phyloP scores from a whole-genome alignment of 345 rosid species.

The Erodium maritimum region DNA sequence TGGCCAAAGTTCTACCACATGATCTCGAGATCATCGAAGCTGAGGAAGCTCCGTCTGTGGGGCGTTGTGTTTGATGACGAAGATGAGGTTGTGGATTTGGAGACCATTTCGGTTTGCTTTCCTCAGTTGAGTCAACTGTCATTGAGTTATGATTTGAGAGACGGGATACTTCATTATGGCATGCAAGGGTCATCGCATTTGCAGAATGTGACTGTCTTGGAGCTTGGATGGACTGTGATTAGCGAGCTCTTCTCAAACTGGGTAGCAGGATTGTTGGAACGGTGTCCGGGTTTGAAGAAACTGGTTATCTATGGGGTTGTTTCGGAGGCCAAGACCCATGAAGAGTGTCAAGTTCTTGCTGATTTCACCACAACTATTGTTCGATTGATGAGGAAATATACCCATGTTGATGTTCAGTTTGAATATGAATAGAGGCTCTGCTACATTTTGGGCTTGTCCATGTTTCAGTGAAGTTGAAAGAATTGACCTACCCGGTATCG shows the following conservation, averaged over 20 bases:
- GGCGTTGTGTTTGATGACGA: slow-evolving; percentile 51
- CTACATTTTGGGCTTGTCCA: background rate
- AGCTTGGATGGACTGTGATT: slow-evolving; percentile 67
- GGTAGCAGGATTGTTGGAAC: slow-evolving; percentile 52
- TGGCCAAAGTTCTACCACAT: slow-evolving; percentile 74
- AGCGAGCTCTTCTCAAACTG: slow-evolving; percentile 52
- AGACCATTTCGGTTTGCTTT: slow-evolving; percentile 54
- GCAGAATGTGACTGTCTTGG: slow-evolving; percentile 50
- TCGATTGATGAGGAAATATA: slow-evolving; percentile 70
- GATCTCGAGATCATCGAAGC: slow-evolving; percentile 60
- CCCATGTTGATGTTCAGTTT: slow-evolving; percentile 64
- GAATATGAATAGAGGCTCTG: slow-evolving; percentile 34
- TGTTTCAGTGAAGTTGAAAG: background rate
- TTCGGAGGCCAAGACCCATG: slow-evolving; percentile 60
- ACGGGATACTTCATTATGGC: slow-evolving; percentile 46
- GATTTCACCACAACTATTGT: slow-evolving; percentile 59
- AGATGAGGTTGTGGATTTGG: slow-evolving; percentile 44
- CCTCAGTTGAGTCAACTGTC: slow-evolving; percentile 62
- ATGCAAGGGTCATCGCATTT: slow-evolving; percentile 43
- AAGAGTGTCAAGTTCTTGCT: slow-evolving; percentile 56
- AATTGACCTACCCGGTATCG: background rate
- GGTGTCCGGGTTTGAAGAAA: slow-evolving; percentile 60
- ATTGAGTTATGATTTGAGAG: slow-evolving; percentile 53
- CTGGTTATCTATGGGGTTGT: slow-evolving; percentile 57
- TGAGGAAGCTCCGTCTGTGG: slow-evolving; percentile 75